These are phyloP conservation scores for Backusella liffmaniae DNA, from an alignment of 192 early-diverging fungal genomes.

Conservation along the genomic window DNA sequence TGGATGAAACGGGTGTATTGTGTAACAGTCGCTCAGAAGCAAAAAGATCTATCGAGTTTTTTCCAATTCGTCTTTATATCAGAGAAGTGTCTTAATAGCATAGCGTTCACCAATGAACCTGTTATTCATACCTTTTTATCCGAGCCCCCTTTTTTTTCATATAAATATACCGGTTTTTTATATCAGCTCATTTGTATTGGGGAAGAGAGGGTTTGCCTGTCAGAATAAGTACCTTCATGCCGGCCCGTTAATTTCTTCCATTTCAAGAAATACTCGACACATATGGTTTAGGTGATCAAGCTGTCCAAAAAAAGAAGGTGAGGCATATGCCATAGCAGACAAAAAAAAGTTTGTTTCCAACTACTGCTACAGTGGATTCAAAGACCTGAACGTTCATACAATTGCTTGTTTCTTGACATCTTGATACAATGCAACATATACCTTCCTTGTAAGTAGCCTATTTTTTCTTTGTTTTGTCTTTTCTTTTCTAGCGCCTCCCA, in stretches of 20 bases:
- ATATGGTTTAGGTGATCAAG: not conserved
- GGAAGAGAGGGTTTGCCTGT: not conserved
- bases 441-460: no score
- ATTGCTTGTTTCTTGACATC: no score
- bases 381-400: no score
- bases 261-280: not conserved
- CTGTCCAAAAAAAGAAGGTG: not conserved
- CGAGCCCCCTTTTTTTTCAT: not conserved
- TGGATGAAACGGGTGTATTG: not conserved
- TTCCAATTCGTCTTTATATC: not conserved
- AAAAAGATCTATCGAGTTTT: not conserved
- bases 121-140: not conserved
- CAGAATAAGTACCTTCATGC: no score
- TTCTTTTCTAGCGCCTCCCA: no score
- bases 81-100: not conserved
- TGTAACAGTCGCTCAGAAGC: not conserved
- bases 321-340: no score
- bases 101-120: not conserved
- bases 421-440: no score
- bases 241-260: not conserved
- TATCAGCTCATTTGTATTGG: not conserved
- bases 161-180: not conserved
- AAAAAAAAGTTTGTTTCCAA: no score
- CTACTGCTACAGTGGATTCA: no score
- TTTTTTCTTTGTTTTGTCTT: no score